These are phyloP conservation scores for Candida easanensis DNA, from an alignment of 805 yeast species.

Conservation along the genomic window DNA sequence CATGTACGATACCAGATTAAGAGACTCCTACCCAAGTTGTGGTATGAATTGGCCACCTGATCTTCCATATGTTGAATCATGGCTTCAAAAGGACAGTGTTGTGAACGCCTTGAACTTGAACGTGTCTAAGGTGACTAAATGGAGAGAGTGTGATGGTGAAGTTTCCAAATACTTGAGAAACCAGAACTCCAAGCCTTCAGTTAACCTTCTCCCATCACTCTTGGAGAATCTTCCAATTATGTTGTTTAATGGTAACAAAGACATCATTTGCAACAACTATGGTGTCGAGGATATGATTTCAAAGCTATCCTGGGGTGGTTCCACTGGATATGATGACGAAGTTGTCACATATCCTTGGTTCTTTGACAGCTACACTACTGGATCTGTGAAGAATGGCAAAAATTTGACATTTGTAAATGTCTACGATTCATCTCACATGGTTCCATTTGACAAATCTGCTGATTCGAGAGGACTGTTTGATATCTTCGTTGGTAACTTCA, in stretches of 20 bases:
- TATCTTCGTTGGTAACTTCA: conserved; percentile 29
- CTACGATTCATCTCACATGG: conserved; percentile 87
- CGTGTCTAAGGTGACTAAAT: conserved; percentile 35
- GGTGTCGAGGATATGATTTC: conserved; percentile 71
- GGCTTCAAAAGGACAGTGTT: conserved; percentile 47
- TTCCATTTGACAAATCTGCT: conserved; percentile 77
- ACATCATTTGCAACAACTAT: conserved; percentile 78
- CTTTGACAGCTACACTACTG: conserved; percentile 40
- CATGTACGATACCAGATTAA: conserved; percentile 74
- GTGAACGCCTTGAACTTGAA: conserved; percentile 52
- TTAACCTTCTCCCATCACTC: conserved; percentile 63
- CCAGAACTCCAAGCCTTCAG: conserved; percentile 53
- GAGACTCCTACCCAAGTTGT: conserved; percentile 78
- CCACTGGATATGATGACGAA: conserved; percentile 31
- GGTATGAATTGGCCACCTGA: conserved; percentile 92
- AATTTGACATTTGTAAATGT: conserved; percentile 77
- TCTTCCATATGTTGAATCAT: conserved; percentile 48
- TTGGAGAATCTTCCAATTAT: conserved; percentile 57
- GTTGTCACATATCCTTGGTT: conserved; percentile 41
- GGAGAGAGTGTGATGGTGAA: conserved; percentile 75
- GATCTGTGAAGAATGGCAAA: conserved; percentile 51
- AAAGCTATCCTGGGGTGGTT: conserved; percentile 63
- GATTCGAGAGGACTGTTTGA: conserved; percentile 71
- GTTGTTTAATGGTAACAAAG: conserved; percentile 84
- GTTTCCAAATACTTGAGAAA: conserved; percentile 57